Conservation (phyloP, 1,284 basidiomycete species). For the Tremellales sp. region DNA sequence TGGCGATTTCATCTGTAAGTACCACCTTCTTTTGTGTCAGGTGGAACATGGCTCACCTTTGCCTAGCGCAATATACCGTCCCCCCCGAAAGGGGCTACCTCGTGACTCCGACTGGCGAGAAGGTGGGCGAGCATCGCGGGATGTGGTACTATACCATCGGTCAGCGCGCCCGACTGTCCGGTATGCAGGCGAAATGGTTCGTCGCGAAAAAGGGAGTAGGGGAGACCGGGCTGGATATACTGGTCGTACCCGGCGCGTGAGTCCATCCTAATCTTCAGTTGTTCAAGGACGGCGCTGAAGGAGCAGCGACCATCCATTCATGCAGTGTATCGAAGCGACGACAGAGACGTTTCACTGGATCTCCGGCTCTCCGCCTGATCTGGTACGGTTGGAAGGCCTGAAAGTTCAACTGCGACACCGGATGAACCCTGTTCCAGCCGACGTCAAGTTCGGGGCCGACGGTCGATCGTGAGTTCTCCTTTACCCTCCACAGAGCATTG, state of each 20-base stretch:
- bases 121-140: slow-evolving; percentile 66
- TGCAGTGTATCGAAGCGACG: slow-evolving; percentile 55
- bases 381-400: slow-evolving; percentile 48
- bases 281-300: neutral
- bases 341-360: slow-evolving; percentile 68
- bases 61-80: slow-evolving; percentile 74
- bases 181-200: slow-evolving; percentile 63
- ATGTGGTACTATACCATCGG: slow-evolving; percentile 89
- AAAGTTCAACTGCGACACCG: slow-evolving; percentile 68
- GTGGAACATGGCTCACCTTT: neutral
- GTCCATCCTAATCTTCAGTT: slow-evolving; percentile 33
- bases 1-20: slow-evolving; percentile 66
- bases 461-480: slow-evolving; percentile 4
- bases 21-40: no score
- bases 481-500: slow-evolving; percentile 3
- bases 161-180: slow-evolving; percentile 64
- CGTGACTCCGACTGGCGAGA: slow-evolving; percentile 58
- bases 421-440: slow-evolving; percentile 51
- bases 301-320: slow-evolving; percentile 60
- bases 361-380: neutral
- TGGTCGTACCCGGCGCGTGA: slow-evolving; percentile 71
- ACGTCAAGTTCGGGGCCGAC: neutral
- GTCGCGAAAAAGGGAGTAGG: slow-evolving; percentile 67
- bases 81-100: slow-evolving; percentile 59
- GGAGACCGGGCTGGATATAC: slow-evolving; percentile 57